phyloP scores from a whole-genome alignment of 1,139 yeast genomes.

The Pichia sp. region DNA sequence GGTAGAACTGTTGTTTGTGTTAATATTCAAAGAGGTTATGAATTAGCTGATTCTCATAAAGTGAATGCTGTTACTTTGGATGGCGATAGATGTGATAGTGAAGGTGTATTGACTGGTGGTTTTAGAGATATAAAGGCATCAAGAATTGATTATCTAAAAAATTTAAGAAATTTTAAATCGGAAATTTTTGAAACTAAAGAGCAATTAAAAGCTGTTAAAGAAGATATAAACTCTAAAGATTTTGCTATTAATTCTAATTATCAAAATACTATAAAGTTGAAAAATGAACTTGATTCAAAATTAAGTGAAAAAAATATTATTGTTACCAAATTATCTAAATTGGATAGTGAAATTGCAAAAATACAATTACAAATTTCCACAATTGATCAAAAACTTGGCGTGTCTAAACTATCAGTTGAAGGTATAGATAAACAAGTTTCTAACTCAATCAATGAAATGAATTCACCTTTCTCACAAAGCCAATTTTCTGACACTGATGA shows the following conservation, averaged over 20 bases:
- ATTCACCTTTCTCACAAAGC: conserved; percentile 47
- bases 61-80: conserved; percentile 81
- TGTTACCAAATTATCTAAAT: conserved; percentile 37
- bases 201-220: conserved; percentile 36
- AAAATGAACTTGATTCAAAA: conserved; percentile 37
- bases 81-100: conserved; percentile 83
- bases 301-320: conserved; percentile 40
- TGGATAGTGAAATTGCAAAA: conserved; percentile 37
- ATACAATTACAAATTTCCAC: conserved; percentile 39
- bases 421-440: conserved; percentile 29
- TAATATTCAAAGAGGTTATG: conserved; percentile 63
- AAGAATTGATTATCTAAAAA: conserved; percentile 62
- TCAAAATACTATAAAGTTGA: conserved; percentile 36
- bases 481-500: conserved; percentile 42
- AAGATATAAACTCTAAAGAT: conserved; percentile 38
- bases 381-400: conserved; percentile 28
- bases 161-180: conserved; percentile 45
- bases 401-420: conserved; percentile 23
- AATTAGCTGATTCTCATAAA: conserved; percentile 55
- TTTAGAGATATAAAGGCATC: conserved; percentile 65
- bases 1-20: conserved; percentile 76
- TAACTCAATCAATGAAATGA: conserved; percentile 46
- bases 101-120: conserved; percentile 89
- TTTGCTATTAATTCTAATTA: conserved; percentile 44
- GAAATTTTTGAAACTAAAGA: conserved; percentile 35